A percentile compares a stretch with the other conserved stretches of the same genome.
phyloP scores from a whole-genome alignment of 352 stramenopile genomes.

The Pythium grandisporangium region DNA sequence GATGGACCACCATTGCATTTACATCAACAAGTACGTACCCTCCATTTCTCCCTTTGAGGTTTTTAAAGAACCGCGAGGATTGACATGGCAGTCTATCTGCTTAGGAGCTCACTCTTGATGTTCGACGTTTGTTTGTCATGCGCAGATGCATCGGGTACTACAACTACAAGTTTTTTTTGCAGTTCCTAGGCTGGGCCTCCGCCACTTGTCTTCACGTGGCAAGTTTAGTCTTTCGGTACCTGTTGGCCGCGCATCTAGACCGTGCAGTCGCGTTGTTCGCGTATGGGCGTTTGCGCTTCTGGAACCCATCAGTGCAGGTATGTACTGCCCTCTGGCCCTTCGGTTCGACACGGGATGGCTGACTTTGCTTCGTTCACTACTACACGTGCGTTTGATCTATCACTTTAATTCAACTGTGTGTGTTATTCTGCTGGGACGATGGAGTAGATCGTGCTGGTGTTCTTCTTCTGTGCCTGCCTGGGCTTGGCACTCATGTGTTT shows the following conservation, averaged over 20 bases:
- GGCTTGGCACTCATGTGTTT: slow-evolving; percentile 63
- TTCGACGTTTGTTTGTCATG: not conserved
- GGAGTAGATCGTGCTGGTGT: slow-evolving; percentile 59
- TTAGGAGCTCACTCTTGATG: no score
- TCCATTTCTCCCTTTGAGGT: not conserved
- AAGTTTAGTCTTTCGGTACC: slow-evolving; percentile 52
- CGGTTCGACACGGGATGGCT: no score
- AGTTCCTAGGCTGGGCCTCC: slow-evolving; percentile 74
- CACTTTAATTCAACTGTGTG: no score
- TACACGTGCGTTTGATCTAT: no score
- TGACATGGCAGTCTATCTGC: no score
- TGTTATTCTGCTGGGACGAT: no score
- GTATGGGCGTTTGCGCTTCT: slow-evolving; percentile 39
- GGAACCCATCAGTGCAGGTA: slow-evolving; percentile 54
- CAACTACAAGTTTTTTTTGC: slow-evolving; percentile 88
- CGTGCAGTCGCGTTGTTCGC: slow-evolving; percentile 42
- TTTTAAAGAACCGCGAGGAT: no score
- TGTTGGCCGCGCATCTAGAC: slow-evolving; percentile 44
- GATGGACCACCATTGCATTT: slow-evolving; percentile 87
- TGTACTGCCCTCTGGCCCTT: not conserved
- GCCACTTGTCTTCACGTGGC: slow-evolving; percentile 60
- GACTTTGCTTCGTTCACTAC: no score
- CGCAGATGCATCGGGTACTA: slow-evolving; percentile 77
- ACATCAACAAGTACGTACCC: slow-evolving; percentile 84
- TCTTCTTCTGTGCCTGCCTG: slow-evolving; percentile 61